These are phyloP conservation scores for Coemansia sp. DNA, from an alignment of 192 early-diverging fungal species.

Conservation along the genomic window DNA sequence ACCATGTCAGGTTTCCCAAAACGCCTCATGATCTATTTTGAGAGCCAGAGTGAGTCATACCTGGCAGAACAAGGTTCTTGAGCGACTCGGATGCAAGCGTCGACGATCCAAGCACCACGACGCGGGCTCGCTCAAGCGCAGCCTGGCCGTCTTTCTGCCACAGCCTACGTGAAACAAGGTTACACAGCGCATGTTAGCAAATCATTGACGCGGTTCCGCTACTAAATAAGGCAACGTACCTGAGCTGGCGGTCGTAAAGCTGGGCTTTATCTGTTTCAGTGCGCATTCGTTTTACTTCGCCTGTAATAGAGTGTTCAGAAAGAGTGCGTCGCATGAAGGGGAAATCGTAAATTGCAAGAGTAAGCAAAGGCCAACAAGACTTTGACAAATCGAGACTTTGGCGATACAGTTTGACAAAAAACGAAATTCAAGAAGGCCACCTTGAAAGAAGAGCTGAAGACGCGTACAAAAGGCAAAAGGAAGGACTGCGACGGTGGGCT, in stretches of 20 bases:
- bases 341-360: not conserved
- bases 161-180: constrained; percentile 61
- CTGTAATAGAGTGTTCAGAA: constrained; percentile 10
- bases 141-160: constrained; percentile 91
- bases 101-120: constrained; percentile 83
- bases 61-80: constrained; percentile 95
- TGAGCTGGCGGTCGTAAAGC: constrained; percentile 50
- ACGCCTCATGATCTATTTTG: not conserved
- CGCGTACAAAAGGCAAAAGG: not conserved
- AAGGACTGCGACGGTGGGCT: not conserved
- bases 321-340: constrained; percentile 39
- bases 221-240: constrained; percentile 14
- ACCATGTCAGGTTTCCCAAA: not conserved
- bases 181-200: not conserved
- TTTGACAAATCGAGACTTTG: not conserved
- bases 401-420: not conserved
- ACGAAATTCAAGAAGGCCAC: not conserved
- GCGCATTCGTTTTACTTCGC: constrained; percentile 43
- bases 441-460: not conserved
- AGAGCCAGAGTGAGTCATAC: constrained; percentile 49
- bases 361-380: not conserved
- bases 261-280: constrained; percentile 37
- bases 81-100: constrained; percentile 86
- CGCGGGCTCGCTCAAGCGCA: constrained; percentile 77
- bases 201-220: not conserved